Evolutionary conservation across 768 basidiomycete species (phyloP), one percentile per base, ranked within the genome.

Genomic region (Tricholomella constricta): DNA sequence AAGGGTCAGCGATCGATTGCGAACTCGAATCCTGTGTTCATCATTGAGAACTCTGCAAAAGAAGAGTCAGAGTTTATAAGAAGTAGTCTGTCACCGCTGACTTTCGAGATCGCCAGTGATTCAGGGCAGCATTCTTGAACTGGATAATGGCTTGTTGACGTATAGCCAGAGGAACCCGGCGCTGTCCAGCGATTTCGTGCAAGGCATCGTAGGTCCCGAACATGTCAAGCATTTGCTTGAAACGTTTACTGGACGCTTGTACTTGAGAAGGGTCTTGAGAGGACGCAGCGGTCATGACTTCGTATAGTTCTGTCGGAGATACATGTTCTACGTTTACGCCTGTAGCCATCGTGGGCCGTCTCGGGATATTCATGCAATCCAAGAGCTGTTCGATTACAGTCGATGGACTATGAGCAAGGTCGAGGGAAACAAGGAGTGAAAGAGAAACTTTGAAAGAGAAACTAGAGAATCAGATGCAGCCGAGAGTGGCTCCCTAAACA

Each of bases 71-170:
- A 50, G 52, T 26, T 37, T 29, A 17, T 12, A 47, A 26, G 40
- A 45, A 40, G 9, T 15, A 50, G 20, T 10, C 14, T 37, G 26
- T 15, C 22, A 35, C 6, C 42, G 58, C 80, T 64, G 58, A 90
- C 91, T 84, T 91, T 72, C 85, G 73, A 27, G 85, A 86, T 64
- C 81, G 78, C 94, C 94, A 96, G 62, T 90, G 86, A 44, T 71
- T 71, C 3, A 85, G 67, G 2, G 85, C 86, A 1, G 79, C 78
- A 61, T 94, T 95, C 72, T 95, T 95, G 74, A 94, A 89, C 63
- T 93, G 91, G 50, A 95, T 88, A 57, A 92, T 90, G 22, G 88
- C 84, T 66, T 90, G 89, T 59, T 89, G 81, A 36, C 93, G 83
- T 45, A 94, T 79, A 14, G 72, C 72, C 32, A 88, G 67, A 12